Evolutionary conservation across 768 basidiomycete species (phyloP).

Genomic region (Mycena latifolia): DNA sequence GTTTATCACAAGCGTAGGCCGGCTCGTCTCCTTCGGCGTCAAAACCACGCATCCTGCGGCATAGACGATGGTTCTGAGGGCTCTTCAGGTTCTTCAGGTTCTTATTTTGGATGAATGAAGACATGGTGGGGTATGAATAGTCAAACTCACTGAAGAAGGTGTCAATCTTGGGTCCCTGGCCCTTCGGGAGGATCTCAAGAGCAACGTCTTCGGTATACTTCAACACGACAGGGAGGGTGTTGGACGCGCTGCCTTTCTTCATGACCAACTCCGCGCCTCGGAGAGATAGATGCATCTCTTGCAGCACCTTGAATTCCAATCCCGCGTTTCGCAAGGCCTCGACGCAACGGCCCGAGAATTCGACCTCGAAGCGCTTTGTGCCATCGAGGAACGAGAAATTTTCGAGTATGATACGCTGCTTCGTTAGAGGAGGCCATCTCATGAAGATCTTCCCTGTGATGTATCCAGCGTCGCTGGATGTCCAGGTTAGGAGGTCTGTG

Average conservation of each 20-base stretch:
- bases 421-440: slow-evolving; percentile 53
- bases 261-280: slow-evolving; percentile 51
- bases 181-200: slow-evolving; percentile 51
- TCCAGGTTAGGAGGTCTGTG: slow-evolving; percentile 47
- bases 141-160: slow-evolving; percentile 55
- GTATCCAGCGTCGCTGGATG: slow-evolving; percentile 50
- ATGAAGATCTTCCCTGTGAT: slow-evolving; percentile 58
- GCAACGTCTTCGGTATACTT: slow-evolving; percentile 57
- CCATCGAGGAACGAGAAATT: slow-evolving; percentile 29
- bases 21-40: slow-evolving; percentile 39
- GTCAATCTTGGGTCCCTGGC: slow-evolving; percentile 46
- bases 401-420: slow-evolving; percentile 48
- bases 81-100: slow-evolving; percentile 12
- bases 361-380: slow-evolving; percentile 52
- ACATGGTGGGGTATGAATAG: background rate
- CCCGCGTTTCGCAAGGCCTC: slow-evolving; percentile 42
- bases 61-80: slow-evolving; percentile 8
- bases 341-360: slow-evolving; percentile 48
- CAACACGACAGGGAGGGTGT: slow-evolving; percentile 54
- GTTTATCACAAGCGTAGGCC: slow-evolving; percentile 31
- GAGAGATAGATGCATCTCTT: slow-evolving; percentile 61
- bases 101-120: background rate
- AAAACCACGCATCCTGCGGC: slow-evolving; percentile 46
- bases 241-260: slow-evolving; percentile 40
- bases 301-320: slow-evolving; percentile 55